Evolutionary conservation across 352 stramenopile genomes (phyloP).

Genomic region (Pythium rhizo-oryzae): DNA sequence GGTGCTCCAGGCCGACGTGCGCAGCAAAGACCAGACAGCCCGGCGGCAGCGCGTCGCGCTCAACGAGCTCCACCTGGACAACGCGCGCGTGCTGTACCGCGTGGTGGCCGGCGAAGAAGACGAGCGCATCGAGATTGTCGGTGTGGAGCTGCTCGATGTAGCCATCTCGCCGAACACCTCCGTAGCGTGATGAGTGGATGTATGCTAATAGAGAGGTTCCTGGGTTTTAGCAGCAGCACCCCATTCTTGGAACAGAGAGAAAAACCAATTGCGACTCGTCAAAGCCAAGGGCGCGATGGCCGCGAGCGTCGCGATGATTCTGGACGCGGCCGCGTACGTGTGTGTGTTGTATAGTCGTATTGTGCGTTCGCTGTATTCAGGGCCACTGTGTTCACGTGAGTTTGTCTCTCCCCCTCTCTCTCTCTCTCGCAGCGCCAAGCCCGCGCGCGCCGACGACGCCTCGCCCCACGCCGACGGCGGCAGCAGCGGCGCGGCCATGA

Average conservation of each 20-base stretch:
- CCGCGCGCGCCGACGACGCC: background rate
- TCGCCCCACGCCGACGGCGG: background rate
- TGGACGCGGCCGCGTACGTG: conserved; percentile 16
- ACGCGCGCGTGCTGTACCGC: conserved; percentile 50
- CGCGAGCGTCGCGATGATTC: conserved; percentile 31
- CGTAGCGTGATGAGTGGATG: background rate
- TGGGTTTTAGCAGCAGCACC: conserved; percentile 1
- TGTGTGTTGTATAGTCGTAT: background rate
- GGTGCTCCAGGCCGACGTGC: conserved; percentile 72
- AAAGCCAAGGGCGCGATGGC: conserved; percentile 28
- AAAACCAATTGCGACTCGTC: too few species aligned
- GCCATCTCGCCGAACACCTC: background rate
- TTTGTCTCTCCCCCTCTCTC: background rate
- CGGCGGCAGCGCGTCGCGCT: conserved; percentile 40
- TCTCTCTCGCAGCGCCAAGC: background rate
- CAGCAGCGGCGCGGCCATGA: conserved; percentile 1
- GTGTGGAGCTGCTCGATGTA: conserved; percentile 22
- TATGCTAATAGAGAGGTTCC: background rate
- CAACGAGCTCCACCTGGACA: conserved; percentile 64
- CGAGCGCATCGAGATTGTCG: conserved; percentile 31
- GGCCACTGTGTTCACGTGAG: too few species aligned
- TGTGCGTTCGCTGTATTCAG: background rate
- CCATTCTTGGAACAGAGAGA: too few species aligned
- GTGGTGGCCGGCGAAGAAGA: conserved; percentile 5
- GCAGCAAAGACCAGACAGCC: conserved; percentile 75